These are phyloP conservation scores for Jatropha curcas DNA, from an alignment of 345 rosid genomes.

Conservation along the genomic window DNA sequence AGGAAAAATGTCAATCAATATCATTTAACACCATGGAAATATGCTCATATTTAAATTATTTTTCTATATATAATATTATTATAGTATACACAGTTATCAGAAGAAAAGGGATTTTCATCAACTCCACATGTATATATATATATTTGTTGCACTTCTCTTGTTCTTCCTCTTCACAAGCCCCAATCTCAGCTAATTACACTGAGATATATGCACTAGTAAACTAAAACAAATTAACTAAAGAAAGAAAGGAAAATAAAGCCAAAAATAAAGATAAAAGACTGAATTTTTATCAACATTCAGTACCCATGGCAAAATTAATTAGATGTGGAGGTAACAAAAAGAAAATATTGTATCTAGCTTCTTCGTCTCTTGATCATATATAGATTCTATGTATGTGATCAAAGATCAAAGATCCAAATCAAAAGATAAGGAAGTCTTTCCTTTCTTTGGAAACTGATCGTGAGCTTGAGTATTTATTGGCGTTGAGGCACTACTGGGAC, in stretches of 20 bases:
- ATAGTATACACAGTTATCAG: constrained; percentile 28
- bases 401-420: constrained; percentile 71
- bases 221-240: constrained; percentile 7
- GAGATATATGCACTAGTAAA: constrained; percentile 15
- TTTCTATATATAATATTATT: constrained; percentile 5
- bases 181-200: constrained; percentile 22
- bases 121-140: constrained; percentile 2
- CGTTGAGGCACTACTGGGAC: constrained; percentile 14
- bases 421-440: constrained; percentile 66
- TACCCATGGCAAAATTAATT: constrained; percentile 18
- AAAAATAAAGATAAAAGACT: not conserved
- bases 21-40: constrained; percentile 6
- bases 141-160: constrained; percentile 9
- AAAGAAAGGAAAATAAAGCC: not conserved
- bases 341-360: constrained; percentile 3
- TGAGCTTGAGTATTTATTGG: constrained; percentile 20
- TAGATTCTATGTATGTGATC: constrained; percentile 13
- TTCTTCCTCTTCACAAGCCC: constrained; percentile 31
- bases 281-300: constrained; percentile 2
- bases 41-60: constrained; percentile 16
- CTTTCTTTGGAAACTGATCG: constrained; percentile 49
- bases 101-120: not conserved
- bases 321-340: constrained; percentile 20
- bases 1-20: constrained; percentile 6
- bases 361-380: constrained; percentile 8